Evolutionary conservation across 768 basidiomycete species (phyloP), one percentile per base, ranked within the genome.

Genomic region (Leccinum disarticulatum): DNA sequence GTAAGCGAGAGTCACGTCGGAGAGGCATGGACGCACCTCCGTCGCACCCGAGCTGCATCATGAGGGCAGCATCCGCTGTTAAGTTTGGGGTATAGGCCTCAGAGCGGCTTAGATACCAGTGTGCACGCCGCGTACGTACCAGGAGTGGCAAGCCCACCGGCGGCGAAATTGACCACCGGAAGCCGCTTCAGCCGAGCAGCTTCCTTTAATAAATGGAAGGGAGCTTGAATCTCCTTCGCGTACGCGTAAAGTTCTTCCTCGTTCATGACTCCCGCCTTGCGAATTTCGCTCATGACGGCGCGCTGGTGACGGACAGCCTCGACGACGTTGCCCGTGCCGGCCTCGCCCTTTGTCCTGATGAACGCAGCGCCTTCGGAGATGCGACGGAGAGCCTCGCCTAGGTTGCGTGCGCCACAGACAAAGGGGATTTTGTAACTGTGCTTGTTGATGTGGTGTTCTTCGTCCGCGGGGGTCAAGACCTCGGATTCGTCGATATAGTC

Each of bases 41-140:
- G 70, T 96, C 96, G 74, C 93, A 94, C 36, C 96, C 94, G 36
- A 98, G 84, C 70, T 96, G 94, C 95, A 98, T 98, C 96, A 98
- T 97, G 63, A 98, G 75, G 4, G 97, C 97, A 15, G 96, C 96
- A 74, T 99, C 96, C 65, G 92, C 94, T 86, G 61, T 64, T 25
- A 30, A 41, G 2, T 38, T 38, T 38, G 36, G 36, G 33, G 15
- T 17, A 15, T 33, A 27, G 27, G 33, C 13, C 6, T 63, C 25
- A 63, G 57, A 43, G 14, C 14, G 28, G 36, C 10, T 27, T 17
- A 28, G 36, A 41, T 43, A 46, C 31, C 19, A 36, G 22, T 17
- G 22, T 5, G 43, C 36, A 19, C 14, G n/a, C n/a, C 17, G 57
- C 30, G 59, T 59, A 67, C 79, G 52, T 69, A 91, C 92, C 93